Base-by-base conservation (phyloP, 2,329 filamentous ascomycete species). In the Fusarium buxicola region DNA sequence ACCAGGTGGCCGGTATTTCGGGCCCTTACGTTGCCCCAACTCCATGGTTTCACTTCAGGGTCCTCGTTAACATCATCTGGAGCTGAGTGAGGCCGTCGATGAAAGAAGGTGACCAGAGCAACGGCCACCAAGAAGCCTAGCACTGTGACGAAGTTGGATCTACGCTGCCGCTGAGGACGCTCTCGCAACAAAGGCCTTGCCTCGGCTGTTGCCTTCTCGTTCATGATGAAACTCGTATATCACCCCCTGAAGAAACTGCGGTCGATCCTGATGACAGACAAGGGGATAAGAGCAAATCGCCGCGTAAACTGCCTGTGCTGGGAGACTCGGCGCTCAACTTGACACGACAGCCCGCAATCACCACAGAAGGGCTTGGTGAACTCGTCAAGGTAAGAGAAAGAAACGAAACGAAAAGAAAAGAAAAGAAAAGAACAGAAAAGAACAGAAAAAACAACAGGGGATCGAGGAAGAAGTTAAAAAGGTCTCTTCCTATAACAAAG, bases 11-110 rank as follows among this genome's bases (percentile, higher is more conserved):
- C 16, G 16, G 9, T 11, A 18, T 7, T 11, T 74, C 6, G 32
- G 21, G 25, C 13, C 12, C 61, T 58, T 50, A 68, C 70, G 48
- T 73, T 66, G 7, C 41, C 53, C 69, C 72, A 73, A 25, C 61
- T 68, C 72, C 72, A 73, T 25, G 65, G 58, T n/a, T 51, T 44
- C 5, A 43, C 9, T 18, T 60, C 18, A 13, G 50, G 40, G 6
- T 47, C 50, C 8, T 43, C 12, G 5, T 25, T 34, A 15, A 56
- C 38, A 7, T 49, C 16, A 21, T 30, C 47, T n/a, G 38, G 27
- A 3, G 16, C 28, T 24, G 52, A 32, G 16, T 65, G 39, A 27
- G 66, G 69, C 13, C 55, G 47, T 5, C 52, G 50, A 15, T 70
- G 60, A 24, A 69, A 71, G 39, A 70, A 71, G 13, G 55, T 39